Conservation (phyloP, 2,329 filamentous ascomycete species). For the Leptographium wingfieldii region DNA sequence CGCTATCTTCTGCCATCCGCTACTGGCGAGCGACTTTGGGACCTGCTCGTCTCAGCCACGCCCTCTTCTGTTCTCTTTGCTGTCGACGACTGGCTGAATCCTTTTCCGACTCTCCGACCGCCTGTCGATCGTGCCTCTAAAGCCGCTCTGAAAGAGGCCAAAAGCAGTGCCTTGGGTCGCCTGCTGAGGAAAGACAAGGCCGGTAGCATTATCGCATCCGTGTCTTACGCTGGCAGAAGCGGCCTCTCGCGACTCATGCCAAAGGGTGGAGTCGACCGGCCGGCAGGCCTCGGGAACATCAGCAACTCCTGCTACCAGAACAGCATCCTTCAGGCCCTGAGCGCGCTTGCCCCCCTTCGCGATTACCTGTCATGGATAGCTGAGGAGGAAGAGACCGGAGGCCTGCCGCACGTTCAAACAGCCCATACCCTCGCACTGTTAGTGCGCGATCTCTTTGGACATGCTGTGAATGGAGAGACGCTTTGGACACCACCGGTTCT, state of each 20-base stretch:
- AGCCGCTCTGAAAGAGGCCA: conserved; percentile 36
- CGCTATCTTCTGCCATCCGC: conserved; percentile 22
- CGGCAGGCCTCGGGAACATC: conserved; percentile 69
- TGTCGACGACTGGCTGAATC: conserved; percentile 41
- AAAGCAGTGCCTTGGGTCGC: conserved; percentile 51
- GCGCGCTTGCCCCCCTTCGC: conserved; percentile 59
- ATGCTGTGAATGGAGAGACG: conserved; percentile 57
- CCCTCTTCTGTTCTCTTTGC: conserved; percentile 46
- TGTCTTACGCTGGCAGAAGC: conserved; percentile 45
- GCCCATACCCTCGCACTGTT: conserved; percentile 47
- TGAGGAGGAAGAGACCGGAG: conserved; percentile 17
- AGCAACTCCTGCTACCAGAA: conserved; percentile 98
- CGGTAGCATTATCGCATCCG: conserved; percentile 40
- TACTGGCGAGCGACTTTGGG: conserved; percentile 37
- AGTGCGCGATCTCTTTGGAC: conserved; percentile 56
- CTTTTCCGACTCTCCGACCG: conserved; percentile 27
- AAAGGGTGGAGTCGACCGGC: conserved; percentile 31
- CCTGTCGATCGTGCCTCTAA: conserved; percentile 1
- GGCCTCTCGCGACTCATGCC: conserved; percentile 12
- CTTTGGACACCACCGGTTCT: conserved; percentile 72
- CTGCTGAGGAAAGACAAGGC: conserved; percentile 46
- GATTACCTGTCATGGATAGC: conserved; percentile 46
- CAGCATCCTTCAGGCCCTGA: conserved; percentile 76
- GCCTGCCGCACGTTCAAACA: conserved; percentile 21
- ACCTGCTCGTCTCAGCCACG: conserved; percentile 41